Conservation (phyloP, 495 filamentous ascomycete species). For the Podospora didyma region DNA sequence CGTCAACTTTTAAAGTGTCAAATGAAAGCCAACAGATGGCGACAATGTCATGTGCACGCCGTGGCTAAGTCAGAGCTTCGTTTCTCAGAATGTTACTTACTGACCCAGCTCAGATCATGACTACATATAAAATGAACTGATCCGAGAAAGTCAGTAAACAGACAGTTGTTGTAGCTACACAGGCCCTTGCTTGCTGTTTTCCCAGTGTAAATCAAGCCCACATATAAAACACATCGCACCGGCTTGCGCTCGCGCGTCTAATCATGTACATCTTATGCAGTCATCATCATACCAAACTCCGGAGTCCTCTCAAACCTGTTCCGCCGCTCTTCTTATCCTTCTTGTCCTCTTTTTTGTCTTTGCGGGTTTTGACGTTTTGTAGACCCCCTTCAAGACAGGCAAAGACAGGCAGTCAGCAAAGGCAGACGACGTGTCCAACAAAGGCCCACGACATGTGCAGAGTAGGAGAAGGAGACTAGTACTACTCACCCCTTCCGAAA, state of each 20-base stretch:
- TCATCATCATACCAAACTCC: conserved; percentile 41
- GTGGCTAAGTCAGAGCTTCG: too few relatives aligned
- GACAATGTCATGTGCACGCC: too few relatives aligned
- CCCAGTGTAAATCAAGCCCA: too few relatives aligned
- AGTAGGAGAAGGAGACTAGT: conserved; percentile 9
- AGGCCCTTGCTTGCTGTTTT: too few relatives aligned
- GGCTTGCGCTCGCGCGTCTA: background rate
- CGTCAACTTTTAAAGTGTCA: too few relatives aligned
- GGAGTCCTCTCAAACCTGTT: conserved; percentile 47
- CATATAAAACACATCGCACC: background rate
- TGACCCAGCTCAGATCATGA: too few relatives aligned
- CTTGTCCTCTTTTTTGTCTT: conserved; percentile 49
- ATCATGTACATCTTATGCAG: background rate
- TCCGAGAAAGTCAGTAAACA: too few relatives aligned
- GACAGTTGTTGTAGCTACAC: too few relatives aligned
- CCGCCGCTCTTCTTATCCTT: conserved; percentile 48
- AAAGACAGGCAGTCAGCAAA: conserved; percentile 34
- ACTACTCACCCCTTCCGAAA: conserved; percentile 41
- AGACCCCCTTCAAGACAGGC: conserved; percentile 41
- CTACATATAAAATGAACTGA: too few relatives aligned
- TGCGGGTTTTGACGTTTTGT: conserved; percentile 53
- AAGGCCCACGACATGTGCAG: background rate
- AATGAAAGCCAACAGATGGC: too few relatives aligned
- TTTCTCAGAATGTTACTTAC: too few relatives aligned
- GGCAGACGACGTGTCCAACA: conserved; percentile 19